Conservation (phyloP, 2,329 filamentous ascomycete genomes). For the Penicillium sclerotiorum region DNA sequence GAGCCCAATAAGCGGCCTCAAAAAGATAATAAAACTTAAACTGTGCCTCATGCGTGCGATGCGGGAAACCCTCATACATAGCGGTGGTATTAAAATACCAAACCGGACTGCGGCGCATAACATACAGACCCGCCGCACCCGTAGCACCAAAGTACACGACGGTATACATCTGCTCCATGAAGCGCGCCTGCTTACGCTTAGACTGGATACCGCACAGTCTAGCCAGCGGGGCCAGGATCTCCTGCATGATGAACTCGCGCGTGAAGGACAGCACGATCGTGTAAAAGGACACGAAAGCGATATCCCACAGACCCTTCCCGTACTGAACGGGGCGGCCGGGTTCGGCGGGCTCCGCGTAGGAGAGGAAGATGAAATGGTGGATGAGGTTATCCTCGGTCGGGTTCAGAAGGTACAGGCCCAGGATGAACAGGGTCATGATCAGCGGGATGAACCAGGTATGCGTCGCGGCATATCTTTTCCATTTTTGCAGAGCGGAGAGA, state of each 20-base stretch:
- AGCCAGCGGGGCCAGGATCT: constrained; percentile 74
- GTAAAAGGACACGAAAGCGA: constrained; percentile 85
- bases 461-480: neutral
- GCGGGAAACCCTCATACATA: constrained; percentile 86
- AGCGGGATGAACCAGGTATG: constrained; percentile 67
- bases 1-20: constrained; percentile 88
- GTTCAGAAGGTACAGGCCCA: constrained; percentile 69
- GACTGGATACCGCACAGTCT: constrained; percentile 66
- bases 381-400: constrained; percentile 75
- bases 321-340: constrained; percentile 62
- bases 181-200: constrained; percentile 76
- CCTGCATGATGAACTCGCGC: constrained; percentile 92
- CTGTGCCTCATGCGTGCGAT: constrained; percentile 71
- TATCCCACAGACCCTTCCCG: constrained; percentile 80
- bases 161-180: constrained; percentile 94
- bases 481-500: neutral
- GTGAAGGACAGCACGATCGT: constrained; percentile 84
- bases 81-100: constrained; percentile 90
- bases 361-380: constrained; percentile 80
- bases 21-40: constrained; percentile 96
- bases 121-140: constrained; percentile 78
- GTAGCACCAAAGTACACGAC: constrained; percentile 82
- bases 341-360: constrained; percentile 67
- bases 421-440: constrained; percentile 63
- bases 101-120: constrained; percentile 84